A percentile compares a stretch with the other conserved stretches of the same genome.
Evolutionary conservation across 306 rosid genomes (phyloP).

Genomic region (Nissolia schottii): DNA sequence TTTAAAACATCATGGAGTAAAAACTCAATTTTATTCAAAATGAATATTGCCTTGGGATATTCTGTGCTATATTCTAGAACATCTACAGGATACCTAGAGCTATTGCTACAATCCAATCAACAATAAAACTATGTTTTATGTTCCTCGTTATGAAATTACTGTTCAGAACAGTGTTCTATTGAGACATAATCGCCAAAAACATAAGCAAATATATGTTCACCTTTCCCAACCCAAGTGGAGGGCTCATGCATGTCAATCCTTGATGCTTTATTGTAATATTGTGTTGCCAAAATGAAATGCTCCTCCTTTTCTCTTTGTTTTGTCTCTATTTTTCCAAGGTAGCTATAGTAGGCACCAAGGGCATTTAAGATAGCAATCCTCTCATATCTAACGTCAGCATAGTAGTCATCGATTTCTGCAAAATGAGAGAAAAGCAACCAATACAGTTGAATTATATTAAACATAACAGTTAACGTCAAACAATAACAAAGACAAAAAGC

Average conservation of each 20-base stretch:
- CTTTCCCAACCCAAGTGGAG: constrained; percentile 99
- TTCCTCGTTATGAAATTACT: background rate
- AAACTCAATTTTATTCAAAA: background rate
- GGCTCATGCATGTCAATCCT: constrained; percentile 97
- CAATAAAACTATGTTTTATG: constrained; percentile 13
- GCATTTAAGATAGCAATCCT: constrained; percentile 98
- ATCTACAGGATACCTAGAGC: constrained; percentile 15
- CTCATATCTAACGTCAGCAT: constrained; percentile 96
- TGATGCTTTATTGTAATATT: constrained; percentile 94
- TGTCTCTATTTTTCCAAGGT: constrained; percentile 96
- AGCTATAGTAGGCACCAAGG: constrained; percentile 90
- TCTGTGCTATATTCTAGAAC: background rate
- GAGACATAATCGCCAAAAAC: background rate
- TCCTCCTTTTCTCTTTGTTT: constrained; percentile 98
- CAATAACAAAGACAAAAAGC: constrained; percentile 3
- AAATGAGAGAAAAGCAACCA: constrained; percentile 1
- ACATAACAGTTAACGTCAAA: background rate
- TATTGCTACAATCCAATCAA: constrained; percentile 6
- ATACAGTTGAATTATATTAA: background rate
- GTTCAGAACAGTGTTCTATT: background rate
- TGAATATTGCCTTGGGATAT: background rate
- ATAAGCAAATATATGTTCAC: constrained; percentile 31
- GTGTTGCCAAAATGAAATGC: constrained; percentile 93
- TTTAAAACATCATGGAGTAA: background rate
- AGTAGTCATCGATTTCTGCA: constrained; percentile 96